These are phyloP conservation scores for Seminavis robusta DNA, from an alignment of 108 stramenopile genomes.

Conservation along the genomic window DNA sequence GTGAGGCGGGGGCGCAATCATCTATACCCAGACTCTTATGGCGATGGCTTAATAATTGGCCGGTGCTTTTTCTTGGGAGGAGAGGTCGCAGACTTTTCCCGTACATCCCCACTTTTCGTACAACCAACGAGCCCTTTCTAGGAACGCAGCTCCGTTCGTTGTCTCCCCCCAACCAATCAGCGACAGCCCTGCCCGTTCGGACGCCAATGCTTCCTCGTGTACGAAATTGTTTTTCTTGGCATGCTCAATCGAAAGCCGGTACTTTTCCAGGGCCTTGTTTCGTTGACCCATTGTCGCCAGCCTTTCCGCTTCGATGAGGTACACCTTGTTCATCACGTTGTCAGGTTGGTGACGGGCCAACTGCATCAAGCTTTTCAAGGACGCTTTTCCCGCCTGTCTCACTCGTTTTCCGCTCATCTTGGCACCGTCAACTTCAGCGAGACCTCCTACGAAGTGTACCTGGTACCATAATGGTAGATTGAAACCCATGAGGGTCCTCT, in stretches of 20 bases:
- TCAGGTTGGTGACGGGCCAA: background rate
- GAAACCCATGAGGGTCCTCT: too few species aligned
- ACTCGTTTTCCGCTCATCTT: too few species aligned
- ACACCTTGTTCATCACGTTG: slow-evolving; percentile 11
- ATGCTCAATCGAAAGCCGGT: slow-evolving; percentile 1
- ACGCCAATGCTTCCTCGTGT: slow-evolving; percentile 26
- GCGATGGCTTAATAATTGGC: too few species aligned
- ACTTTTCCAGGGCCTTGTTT: slow-evolving; percentile 3
- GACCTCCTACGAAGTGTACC: too few species aligned
- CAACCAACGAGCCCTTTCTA: slow-evolving; percentile 5
- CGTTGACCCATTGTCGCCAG: background rate
- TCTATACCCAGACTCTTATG: too few species aligned
- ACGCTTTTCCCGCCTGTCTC: too few species aligned
- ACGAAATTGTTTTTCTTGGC: slow-evolving; percentile 2
- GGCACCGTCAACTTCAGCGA: too few species aligned
- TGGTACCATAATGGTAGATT: too few species aligned
- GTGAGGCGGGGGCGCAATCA: too few species aligned
- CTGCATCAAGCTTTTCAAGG: slow-evolving; percentile 4
- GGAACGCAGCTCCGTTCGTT: background rate
- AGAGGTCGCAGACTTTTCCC: too few species aligned
- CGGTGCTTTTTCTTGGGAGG: too few species aligned
- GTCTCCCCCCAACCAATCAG: slow-evolving; percentile 3
- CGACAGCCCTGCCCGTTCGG: slow-evolving; percentile 6
- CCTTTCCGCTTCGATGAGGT: slow-evolving; percentile 15
- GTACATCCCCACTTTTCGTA: slow-evolving; percentile 15